Evolutionary conservation across 2,329 filamentous ascomycete species (phyloP).

Genomic region (Pseudogymnoascus sp.): DNA sequence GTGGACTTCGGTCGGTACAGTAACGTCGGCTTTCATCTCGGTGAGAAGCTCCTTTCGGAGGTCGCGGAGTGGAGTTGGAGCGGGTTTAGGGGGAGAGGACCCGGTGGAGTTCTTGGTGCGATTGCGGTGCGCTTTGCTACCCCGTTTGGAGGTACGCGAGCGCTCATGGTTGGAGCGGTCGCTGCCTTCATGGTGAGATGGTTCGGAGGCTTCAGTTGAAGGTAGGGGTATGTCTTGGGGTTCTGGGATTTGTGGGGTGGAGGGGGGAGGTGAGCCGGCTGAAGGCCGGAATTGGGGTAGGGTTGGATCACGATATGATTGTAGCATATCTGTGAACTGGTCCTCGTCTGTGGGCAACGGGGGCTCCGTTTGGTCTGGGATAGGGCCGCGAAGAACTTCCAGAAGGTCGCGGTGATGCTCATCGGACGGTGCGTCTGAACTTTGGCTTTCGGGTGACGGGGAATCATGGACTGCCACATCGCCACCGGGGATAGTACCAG

Average conservation of each 20-base stretch:
- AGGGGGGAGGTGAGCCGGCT: slow-evolving; percentile 33
- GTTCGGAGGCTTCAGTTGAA: slow-evolving; percentile 10
- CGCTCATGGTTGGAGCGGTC: slow-evolving; percentile 16
- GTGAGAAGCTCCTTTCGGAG: not conserved
- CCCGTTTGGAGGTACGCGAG: slow-evolving; percentile 10
- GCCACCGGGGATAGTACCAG: too few relatives aligned
- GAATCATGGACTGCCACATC: not conserved
- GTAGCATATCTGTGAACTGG: not conserved
- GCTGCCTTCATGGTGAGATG: slow-evolving; percentile 18
- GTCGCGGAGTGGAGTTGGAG: not conserved
- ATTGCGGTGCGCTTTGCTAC: not conserved
- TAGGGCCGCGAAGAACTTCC: slow-evolving; percentile 8
- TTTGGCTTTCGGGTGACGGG: not conserved
- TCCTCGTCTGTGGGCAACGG: slow-evolving; percentile 1
- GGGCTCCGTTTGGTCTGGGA: not conserved
- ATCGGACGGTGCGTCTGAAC: not conserved
- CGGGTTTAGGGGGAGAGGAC: not conserved
- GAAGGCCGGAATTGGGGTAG: slow-evolving; percentile 56
- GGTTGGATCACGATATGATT: slow-evolving; percentile 47
- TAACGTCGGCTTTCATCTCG: not conserved
- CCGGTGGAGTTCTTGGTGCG: slow-evolving; percentile 17
- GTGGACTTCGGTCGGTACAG: not conserved
- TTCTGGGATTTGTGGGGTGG: slow-evolving; percentile 23
- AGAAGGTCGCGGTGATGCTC: not conserved
- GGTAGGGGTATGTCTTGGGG: slow-evolving; percentile 12